phyloP scores from a whole-genome alignment of 2,329 filamentous ascomycete species.

The Zopfia rhizophila region DNA sequence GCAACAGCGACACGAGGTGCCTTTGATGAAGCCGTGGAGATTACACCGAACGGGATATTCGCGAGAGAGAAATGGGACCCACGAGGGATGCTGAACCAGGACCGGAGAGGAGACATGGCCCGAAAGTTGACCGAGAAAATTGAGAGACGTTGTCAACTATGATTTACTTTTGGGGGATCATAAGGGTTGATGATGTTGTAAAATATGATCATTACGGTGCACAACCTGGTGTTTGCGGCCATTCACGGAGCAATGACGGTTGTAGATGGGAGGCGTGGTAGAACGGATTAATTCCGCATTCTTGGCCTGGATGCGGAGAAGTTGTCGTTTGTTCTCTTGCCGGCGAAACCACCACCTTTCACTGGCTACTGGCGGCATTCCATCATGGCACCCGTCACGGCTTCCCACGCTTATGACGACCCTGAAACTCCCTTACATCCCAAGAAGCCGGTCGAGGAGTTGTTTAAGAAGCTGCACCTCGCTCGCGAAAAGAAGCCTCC shows the following conservation, averaged over 20 bases:
- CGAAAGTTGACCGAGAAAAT: background rate
- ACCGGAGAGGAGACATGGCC: constrained; percentile 51
- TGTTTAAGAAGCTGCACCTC: constrained; percentile 30
- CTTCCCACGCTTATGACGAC: constrained; percentile 29
- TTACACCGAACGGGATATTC: constrained; percentile 87
- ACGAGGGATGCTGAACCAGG: constrained; percentile 69
- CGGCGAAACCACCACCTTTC: too few relatives aligned
- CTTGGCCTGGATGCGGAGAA: too few relatives aligned
- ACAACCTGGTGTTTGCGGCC: constrained; percentile 9
- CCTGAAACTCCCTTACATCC: constrained; percentile 37
- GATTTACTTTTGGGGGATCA: too few relatives aligned
- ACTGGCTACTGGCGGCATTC: too few relatives aligned
- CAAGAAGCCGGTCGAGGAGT: constrained; percentile 24
- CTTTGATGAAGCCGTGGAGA: constrained; percentile 68
- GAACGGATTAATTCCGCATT: too few relatives aligned
- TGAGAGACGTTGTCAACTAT: background rate
- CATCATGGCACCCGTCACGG: constrained; percentile 5
- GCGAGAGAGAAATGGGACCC: constrained; percentile 77
- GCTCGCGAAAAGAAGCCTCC: constrained; percentile 30
- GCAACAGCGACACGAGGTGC: constrained; percentile 74
- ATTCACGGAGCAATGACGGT: constrained; percentile 25
- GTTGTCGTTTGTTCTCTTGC: too few relatives aligned
- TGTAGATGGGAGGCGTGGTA: constrained; percentile 33
- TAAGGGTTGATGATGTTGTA: too few relatives aligned
- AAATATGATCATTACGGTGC: constrained; percentile 13